Base-by-base conservation (phyloP, 306 rosid genomes). In the Purshia tridentata region DNA sequence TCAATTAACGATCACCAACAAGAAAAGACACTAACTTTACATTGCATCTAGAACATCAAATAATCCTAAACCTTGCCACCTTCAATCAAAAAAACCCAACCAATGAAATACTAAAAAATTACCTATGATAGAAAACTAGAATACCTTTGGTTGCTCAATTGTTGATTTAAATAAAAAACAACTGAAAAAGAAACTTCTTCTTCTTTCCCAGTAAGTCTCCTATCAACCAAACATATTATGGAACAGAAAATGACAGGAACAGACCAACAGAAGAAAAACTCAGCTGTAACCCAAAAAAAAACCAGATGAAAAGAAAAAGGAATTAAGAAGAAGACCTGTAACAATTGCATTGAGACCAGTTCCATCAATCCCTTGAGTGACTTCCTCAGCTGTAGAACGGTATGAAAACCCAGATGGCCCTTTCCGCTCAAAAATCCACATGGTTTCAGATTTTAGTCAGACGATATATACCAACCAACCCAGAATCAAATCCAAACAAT, bases 371-470 rank as follows among this genome's bases (percentile, higher is more conserved):
- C 86, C 89, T 49, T 71, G 77, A 4, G 86, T 82, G 45, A 85
- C 89, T 74, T 82, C 78, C 77, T 85, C 86, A 0, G 89, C 86
- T 4, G 89, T 82, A 16, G 89, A 82, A 52, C 82, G 63, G 44
- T 78, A 83, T 60, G 89, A 85, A 60, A 82, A 85, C 70, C 89
- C 89, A 80, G 89, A 85, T n/a, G 81, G 83, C 12, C 89, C 89
- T 77, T 77, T 85, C 81, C 80, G 54, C 14, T 86, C 81, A 66
- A 85, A 85, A 41, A 85, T 79, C 89, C 89, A 85, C 86, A 85
- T 85, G 8, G 1, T 77, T 56, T 23, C 29, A 55, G 22, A 23
- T 20, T 56, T 56, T 20, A 39, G 6, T 56, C 39, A 56, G 7
- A 20, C 37, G 4, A 0, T 56, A 9, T 3, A 10, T n/a, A 20